Base-by-base conservation (phyloP, 2,329 filamentous ascomycete species). In the Pseudopyricularia cyperi region DNA sequence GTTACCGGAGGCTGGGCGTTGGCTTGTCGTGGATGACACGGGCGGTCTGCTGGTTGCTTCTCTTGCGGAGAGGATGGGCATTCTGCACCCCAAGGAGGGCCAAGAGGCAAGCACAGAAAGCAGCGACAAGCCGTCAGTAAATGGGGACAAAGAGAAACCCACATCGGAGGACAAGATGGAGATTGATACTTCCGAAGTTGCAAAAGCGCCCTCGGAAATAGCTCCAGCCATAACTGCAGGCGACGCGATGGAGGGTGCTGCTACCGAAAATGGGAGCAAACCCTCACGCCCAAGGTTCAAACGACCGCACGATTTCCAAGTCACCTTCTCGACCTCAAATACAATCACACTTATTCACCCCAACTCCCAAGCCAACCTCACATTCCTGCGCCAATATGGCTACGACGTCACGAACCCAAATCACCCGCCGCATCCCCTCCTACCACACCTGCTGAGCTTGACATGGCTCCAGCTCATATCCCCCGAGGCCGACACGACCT, bases 391-490 rank as follows among this genome's bases (percentile, higher is more conserved):
- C 64, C 94, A 95, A 72, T 97, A 95, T 69, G 81, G 82, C 65
- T 97, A 83, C 69, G 89, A 95, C 67, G 71, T 76, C 58, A 77
- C 78, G 54, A 80, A 80, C 55, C 80, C 83, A 44, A 76, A 75
- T 57, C 77, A 73, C 52, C 72, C 77, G 14, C 72, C 80, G 24
- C 93, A 97, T 63, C 91, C 93, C 1, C 79, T 98, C 11, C 78
- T 85, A 65, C 83, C 79, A 15, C 84, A 93, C 63, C 79, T 98
- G 50, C 84, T 91, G 60, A 80, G 85, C 5, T 73, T 97, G 30
- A 91, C 88, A 28, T 98, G 91, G 90, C 78, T 98, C 2, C 91
- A 97, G 67, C 79, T 98, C 5, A 71, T 96, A 15, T 76, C 85
- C 24, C 93, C 93, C 0, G 70, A 79, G 34, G 71, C 80, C 30